A percentile compares a stretch with the other conserved stretches of the same genome.
Conservation (phyloP, 768 basidiomycete species). For the Pholiota microspora region DNA sequence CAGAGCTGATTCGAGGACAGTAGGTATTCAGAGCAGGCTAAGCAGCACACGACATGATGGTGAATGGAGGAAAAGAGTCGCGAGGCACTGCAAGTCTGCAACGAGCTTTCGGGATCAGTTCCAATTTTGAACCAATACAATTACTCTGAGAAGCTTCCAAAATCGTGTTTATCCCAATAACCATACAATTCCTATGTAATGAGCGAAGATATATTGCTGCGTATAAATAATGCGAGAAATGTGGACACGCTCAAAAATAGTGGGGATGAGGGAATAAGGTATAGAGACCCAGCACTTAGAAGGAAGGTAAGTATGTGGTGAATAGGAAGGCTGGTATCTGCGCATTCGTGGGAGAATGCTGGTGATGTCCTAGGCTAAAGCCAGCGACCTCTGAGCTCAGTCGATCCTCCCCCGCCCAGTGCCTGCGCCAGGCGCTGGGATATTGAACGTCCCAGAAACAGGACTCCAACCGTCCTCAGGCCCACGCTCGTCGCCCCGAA, state of each 20-base stretch:
- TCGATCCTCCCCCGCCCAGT: conserved; percentile 12
- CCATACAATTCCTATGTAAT: no score
- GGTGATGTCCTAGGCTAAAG: neutral
- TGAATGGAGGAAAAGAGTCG: neutral
- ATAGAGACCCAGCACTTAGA: neutral
- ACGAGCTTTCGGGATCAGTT: no score
- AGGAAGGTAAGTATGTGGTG: neutral
- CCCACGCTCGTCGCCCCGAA: conserved; percentile 68
- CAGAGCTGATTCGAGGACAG: neutral
- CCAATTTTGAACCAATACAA: no score
- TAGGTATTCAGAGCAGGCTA: neutral
- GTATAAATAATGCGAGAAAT: neutral
- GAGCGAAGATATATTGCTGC: neutral
- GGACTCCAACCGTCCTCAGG: conserved; percentile 87
- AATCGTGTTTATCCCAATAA: neutral
- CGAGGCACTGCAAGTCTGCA: no score
- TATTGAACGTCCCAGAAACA: conserved; percentile 48
- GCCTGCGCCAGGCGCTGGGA: conserved; percentile 7
- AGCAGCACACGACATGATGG: no score
- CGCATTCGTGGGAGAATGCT: neutral
- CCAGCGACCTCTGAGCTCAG: neutral
- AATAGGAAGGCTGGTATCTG: neutral
- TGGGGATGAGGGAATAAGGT: neutral
- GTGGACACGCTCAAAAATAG: neutral
- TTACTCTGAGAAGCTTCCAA: no score